A percentile compares a stretch with the other conserved stretches of the same genome.
Evolutionary conservation across 2,329 filamentous ascomycete species (phyloP).

Genomic region (Chaetomium globosum): DNA sequence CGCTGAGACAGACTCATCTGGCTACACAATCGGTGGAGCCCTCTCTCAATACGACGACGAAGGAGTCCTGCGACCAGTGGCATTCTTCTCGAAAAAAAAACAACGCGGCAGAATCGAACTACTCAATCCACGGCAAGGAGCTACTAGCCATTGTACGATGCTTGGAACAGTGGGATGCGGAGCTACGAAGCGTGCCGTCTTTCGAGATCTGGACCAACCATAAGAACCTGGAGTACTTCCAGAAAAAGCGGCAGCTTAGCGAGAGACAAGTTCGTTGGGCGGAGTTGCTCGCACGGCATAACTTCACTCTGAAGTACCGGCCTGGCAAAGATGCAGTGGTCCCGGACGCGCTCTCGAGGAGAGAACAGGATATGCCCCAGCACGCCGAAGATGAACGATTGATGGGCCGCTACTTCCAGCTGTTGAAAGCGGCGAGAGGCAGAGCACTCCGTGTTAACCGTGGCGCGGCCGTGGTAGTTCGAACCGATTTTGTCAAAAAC

Average conservation of each 20-base stretch:
- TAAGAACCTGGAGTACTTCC: conserved; percentile 17
- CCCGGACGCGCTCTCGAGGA: background rate
- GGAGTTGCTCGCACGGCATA: background rate
- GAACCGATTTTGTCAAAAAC: background rate
- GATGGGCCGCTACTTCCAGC: background rate
- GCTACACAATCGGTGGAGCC: conserved; percentile 6
- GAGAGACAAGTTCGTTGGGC: conserved; percentile 8
- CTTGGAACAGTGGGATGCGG: background rate
- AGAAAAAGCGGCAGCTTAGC: conserved; percentile 6
- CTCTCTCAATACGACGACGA: conserved; percentile 10
- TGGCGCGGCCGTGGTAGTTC: no score
- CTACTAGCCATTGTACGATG: background rate
- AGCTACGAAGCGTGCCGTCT: conserved; percentile 1
- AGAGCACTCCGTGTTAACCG: no score
- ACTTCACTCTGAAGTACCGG: conserved; percentile 1
- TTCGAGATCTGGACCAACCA: conserved; percentile 10
- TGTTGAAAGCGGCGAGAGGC: background rate
- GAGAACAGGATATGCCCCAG: background rate
- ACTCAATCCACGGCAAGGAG: conserved; percentile 9
- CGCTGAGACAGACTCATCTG: conserved; percentile 11
- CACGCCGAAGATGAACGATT: background rate
- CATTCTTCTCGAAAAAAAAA: conserved; percentile 10
- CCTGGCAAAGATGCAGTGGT: background rate
- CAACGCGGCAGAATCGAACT: conserved; percentile 3
- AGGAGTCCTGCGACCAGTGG: background rate